Base-by-base conservation (phyloP, 129 eudicot genomes). In the Chrysanthemum makinoi region DNA sequence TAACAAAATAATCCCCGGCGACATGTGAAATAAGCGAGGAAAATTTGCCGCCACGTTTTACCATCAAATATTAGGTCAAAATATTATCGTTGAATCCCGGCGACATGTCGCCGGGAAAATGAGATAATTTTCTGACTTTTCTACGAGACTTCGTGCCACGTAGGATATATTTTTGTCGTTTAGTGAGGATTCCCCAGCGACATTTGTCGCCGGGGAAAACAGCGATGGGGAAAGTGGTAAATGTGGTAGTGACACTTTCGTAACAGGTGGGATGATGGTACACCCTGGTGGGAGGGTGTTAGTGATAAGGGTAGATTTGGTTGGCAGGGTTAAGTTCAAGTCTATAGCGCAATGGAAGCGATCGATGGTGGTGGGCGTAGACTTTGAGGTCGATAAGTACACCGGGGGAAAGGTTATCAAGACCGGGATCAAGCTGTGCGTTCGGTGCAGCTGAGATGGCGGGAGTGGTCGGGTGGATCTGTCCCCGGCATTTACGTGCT, bases 281-380 rank as follows among this genome's bases (percentile, higher is more conserved):
- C 65, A 46, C 66, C 68, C 50, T 8, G 62, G 20, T 1, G 46
- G 43, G 66, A 76, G 68, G 14, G 62, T 57, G 58, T 67, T 75
- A 67, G 74, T 76, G 54, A 48, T 76, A 22, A 68, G 80, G 75
- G 65, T 76, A 68, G 75, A 76, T 76, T 76, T 76, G 65, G 75
- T 61, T 0, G 80, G 80, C 2, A 60, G 80, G 11, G 63, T 76
- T 15, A 76, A 76, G 75, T 76, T 76, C 70, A 76, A 76, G 75
- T 76, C 80, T 17, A 76, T 76, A 9, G 80, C 70, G 1, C 80
- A 76, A 60, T 76, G 80, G 80, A 76, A 69, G 57, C 53, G 65
- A 6, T 59, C 80, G 14, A 14, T 76, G 80, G 62, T 33, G 28
- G 69, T 76, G 22, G 75, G 80, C 2, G 54, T 69, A 10, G 64